Conservation (phyloP, 106 monocot genomes). For the Cymbidium sinense region DNA sequence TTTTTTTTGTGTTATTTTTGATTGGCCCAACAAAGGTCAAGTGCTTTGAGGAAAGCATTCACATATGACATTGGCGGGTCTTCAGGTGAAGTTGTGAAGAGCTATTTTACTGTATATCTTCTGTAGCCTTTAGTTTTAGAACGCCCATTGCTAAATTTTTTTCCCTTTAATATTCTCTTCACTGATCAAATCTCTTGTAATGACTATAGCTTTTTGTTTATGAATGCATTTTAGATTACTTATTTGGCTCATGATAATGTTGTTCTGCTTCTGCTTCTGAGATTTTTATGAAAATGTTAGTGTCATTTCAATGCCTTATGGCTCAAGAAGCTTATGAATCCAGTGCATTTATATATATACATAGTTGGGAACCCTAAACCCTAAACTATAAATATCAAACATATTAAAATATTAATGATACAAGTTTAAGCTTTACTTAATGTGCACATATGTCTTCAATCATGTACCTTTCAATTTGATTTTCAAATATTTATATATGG, state of each 20-base stretch:
- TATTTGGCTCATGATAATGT: not conserved
- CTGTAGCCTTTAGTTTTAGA: not conserved
- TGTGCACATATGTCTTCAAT: no score
- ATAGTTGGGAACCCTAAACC: no score
- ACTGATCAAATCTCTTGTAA: not conserved
- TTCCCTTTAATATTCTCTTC: not conserved
- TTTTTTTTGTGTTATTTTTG: not conserved
- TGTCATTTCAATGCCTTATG: no score
- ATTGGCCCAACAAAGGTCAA: not conserved
- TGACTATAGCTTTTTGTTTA: not conserved
- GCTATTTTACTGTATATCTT: not conserved
- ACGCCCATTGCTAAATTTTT: no score
- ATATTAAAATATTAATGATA: no score
- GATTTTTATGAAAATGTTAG: no score
- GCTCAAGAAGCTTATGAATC: no score
- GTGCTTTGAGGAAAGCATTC: not conserved
- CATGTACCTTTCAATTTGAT: no score
- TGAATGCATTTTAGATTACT: not conserved
- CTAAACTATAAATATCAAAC: no score
- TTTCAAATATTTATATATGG: no score
- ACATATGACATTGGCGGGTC: not conserved
- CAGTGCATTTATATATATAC: no score
- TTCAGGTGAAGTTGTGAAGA: not conserved
- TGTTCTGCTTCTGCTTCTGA: not conserved
- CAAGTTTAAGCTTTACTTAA: no score